phyloP scores from a whole-genome alignment of 2,329 filamentous ascomycete species.

The Fusarium proliferatum region DNA sequence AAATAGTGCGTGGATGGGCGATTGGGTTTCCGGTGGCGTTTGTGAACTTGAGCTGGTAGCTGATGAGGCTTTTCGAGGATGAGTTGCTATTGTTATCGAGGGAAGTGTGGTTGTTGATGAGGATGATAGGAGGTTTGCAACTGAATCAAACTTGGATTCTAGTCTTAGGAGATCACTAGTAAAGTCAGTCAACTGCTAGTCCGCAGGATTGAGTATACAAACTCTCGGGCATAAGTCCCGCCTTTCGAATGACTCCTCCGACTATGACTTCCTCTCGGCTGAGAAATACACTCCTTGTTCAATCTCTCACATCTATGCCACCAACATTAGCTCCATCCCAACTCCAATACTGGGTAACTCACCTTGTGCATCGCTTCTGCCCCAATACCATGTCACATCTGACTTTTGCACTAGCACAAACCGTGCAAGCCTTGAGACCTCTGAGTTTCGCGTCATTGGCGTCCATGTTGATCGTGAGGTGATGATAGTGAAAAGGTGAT shows the following conservation, averaged over 20 bases:
- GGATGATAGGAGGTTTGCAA: conserved; percentile 1
- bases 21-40: neutral
- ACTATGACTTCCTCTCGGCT: conserved; percentile 10
- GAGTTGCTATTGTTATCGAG: neutral
- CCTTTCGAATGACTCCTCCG: neutral
- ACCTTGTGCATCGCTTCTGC: conserved; percentile 17
- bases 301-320: conserved; percentile 12
- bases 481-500: neutral
- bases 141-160: conserved; percentile 24
- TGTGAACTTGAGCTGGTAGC: neutral
- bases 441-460: neutral
- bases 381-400: conserved; percentile 12
- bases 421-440: conserved; percentile 10
- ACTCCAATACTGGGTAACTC: too few relatives aligned
- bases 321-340: neutral
- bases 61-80: neutral
- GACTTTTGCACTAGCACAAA: conserved; percentile 12
- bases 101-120: neutral
- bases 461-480: neutral
- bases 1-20: neutral
- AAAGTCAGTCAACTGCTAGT: neutral
- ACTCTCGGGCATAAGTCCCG: conserved; percentile 14
- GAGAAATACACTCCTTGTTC: conserved; percentile 7
- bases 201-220: neutral
- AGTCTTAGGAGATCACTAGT: conserved; percentile 4